Percentiles rank a stretch among this genome's conserved stretches.
phyloP scores from a whole-genome alignment of 257 asterid species.

The Capsicum pubescens region DNA sequence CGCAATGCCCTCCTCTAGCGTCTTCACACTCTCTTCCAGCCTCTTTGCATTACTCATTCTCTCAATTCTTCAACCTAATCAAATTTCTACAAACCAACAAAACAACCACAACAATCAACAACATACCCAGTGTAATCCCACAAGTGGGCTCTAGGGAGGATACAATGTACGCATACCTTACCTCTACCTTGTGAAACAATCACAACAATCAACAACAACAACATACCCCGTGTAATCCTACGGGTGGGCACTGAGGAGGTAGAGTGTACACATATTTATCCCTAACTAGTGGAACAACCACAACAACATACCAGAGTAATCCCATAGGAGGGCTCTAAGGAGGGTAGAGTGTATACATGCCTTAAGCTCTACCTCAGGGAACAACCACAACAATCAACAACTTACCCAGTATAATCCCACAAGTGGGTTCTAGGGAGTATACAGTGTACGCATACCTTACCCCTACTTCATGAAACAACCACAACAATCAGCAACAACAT shows the following conservation, averaged over 20 bases:
- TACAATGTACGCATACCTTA: not conserved
- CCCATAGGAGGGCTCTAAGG: not conserved
- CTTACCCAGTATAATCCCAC: too few relatives aligned
- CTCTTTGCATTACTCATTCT: constrained; percentile 1
- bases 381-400: not conserved
- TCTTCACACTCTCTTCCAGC: constrained; percentile 27
- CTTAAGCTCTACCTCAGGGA: not conserved
- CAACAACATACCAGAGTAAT: not conserved
- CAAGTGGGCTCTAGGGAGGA: not conserved
- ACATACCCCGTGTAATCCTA: not conserved
- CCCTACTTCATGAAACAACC: not conserved
- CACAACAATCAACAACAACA: constrained; percentile 9
- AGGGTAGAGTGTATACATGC: not conserved
- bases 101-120: constrained; percentile 16
- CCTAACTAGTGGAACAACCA: not conserved
- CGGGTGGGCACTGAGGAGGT: not conserved
- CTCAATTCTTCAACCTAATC: constrained; percentile 15
- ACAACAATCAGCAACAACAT: not conserved
- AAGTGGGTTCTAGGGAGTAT: too few relatives aligned
- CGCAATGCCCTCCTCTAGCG: constrained; percentile 29
- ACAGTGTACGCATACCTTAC: too few relatives aligned
- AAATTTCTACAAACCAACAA: constrained; percentile 14
- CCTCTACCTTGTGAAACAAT: not conserved
- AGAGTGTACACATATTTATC: not conserved
- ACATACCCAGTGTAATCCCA: not conserved